A percentile compares a stretch with the other conserved stretches of the same genome.
These are phyloP conservation scores for Cupressus sempervirens DNA, from an alignment of 75 land plant species.

Conservation along the genomic window DNA sequence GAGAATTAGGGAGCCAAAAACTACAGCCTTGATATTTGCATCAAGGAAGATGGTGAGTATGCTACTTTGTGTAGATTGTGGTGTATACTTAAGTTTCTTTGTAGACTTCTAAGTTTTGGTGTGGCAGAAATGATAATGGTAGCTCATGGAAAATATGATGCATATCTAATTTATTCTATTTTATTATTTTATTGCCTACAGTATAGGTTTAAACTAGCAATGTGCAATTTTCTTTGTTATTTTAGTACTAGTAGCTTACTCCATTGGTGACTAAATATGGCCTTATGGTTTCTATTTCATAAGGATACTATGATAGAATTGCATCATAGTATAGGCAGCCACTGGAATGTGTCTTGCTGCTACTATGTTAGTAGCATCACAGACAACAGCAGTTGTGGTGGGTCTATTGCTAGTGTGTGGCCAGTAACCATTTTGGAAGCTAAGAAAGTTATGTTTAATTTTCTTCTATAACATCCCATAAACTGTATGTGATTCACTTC, in stretches of 20 bases:
- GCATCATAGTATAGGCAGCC: too few relatives aligned
- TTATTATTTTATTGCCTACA: background rate
- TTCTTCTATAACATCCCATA: too few relatives aligned
- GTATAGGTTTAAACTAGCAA: background rate
- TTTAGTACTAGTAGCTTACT: background rate
- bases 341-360: too few relatives aligned
- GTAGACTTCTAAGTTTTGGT: background rate
- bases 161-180: background rate
- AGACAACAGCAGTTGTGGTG: too few relatives aligned
- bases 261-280: background rate
- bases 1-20: conserved; percentile 61
- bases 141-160: background rate
- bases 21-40: conserved; percentile 51
- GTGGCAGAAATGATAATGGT: background rate
- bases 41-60: conserved; percentile 48
- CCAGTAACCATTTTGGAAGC: too few relatives aligned
- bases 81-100: background rate
- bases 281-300: background rate
- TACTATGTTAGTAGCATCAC: too few relatives aligned
- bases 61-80: background rate
- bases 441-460: too few relatives aligned
- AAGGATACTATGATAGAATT: background rate
- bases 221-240: background rate
- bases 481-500: too few relatives aligned
- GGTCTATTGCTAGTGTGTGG: too few relatives aligned